phyloP scores from a whole-genome alignment of 768 basidiomycete genomes.

The Gautieria morchelliformis region DNA sequence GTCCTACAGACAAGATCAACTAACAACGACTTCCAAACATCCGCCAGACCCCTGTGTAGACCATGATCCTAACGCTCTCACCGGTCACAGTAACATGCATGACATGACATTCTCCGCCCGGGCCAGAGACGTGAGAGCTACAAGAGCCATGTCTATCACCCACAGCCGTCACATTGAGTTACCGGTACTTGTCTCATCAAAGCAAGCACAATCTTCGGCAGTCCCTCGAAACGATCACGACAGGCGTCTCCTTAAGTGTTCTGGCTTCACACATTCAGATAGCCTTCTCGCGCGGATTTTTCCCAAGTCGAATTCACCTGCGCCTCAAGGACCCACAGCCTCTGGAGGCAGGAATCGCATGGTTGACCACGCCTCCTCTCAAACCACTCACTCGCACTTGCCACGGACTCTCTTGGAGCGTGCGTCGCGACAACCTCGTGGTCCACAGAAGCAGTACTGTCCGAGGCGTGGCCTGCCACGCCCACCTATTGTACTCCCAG shows the following conservation, averaged over 20 bases:
- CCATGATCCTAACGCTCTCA: not conserved
- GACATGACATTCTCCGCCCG: not conserved
- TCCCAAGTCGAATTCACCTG: conserved; percentile 9
- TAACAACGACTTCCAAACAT: not conserved
- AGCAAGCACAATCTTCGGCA: not conserved
- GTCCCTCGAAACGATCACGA: not conserved
- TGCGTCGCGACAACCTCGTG: not conserved
- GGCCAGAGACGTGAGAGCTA: not conserved
- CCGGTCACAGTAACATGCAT: too few relatives aligned
- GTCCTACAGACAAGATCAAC: not conserved
- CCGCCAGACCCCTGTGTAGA: not conserved
- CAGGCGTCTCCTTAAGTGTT: not conserved
- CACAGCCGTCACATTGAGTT: not conserved
- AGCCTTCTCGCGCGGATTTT: conserved; percentile 22
- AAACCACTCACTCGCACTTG: not conserved
- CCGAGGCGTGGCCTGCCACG: not conserved
- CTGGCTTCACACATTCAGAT: conserved; percentile 14
- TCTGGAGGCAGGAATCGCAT: not conserved
- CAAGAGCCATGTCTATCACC: not conserved
- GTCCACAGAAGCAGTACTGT: not conserved
- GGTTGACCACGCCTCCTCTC: not conserved
- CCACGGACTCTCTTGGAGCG: not conserved
- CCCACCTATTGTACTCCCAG: conserved; percentile 9
- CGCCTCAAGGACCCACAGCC: conserved; percentile 13
- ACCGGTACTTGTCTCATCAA: not conserved